phyloP scores from a whole-genome alignment of 2,329 filamentous ascomycete species.

The Alternaria postmessia region DNA sequence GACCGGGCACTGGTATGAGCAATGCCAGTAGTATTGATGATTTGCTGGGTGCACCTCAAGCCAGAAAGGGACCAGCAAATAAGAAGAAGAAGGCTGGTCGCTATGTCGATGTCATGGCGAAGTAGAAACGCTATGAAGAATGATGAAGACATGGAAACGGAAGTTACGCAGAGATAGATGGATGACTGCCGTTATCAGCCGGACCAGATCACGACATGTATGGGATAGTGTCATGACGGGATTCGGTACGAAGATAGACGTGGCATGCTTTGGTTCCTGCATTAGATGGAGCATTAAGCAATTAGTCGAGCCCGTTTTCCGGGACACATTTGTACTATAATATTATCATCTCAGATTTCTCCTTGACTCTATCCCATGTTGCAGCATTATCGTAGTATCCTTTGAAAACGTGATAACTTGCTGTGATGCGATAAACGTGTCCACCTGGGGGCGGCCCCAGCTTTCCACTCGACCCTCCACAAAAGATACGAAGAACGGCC shows the following conservation, averaged over 20 bases:
- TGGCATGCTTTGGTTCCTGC: constrained; percentile 1
- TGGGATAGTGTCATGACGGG: background rate
- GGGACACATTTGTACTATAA: background rate
- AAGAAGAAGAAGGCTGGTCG: constrained; percentile 82
- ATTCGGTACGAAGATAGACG: background rate
- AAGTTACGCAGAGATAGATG: background rate
- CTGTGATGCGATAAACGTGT: background rate
- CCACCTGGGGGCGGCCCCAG: background rate
- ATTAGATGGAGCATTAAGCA: constrained; percentile 1
- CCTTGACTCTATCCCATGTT: background rate
- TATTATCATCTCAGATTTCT: background rate
- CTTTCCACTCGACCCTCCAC: background rate
- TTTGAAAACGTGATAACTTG: background rate
- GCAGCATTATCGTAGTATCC: background rate
- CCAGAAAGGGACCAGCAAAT: constrained; percentile 65
- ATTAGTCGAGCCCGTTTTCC: background rate
- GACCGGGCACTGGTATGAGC: constrained; percentile 81
- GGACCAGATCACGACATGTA: background rate
- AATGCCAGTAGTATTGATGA: constrained; percentile 96
- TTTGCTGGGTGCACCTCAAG: constrained; percentile 76
- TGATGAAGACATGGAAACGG: background rate
- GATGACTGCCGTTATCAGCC: background rate
- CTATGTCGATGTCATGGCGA: constrained; percentile 82
- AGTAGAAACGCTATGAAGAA: background rate
- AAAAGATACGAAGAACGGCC: constrained; percentile 15